Conservation (phyloP, 805 yeast species). For the Wickerhamomyces xylosicus region DNA sequence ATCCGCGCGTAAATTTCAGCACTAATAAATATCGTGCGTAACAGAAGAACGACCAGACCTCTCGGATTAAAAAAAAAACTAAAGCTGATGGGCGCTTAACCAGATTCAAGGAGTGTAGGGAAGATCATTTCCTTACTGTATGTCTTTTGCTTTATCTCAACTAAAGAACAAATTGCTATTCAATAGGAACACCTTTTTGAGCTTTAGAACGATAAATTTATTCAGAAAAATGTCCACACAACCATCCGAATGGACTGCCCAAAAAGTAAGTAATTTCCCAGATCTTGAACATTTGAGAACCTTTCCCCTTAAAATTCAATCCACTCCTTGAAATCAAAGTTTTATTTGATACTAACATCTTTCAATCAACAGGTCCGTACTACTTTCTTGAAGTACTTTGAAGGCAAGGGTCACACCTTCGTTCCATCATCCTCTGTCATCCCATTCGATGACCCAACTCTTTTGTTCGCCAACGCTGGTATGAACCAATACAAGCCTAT, state of each 20-base stretch:
- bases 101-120: too few relatives aligned
- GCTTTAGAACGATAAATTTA: slow-evolving; percentile 4
- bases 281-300: background rate
- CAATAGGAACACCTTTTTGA: background rate
- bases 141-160: background rate
- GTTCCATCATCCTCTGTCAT: slow-evolving; percentile 92
- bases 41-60: background rate
- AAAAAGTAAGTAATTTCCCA: slow-evolving; percentile 15
- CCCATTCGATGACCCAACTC: slow-evolving; percentile 97
- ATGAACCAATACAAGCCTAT: slow-evolving; percentile 99
- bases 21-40: slow-evolving; percentile 3
- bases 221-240: slow-evolving; percentile 17
- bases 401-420: slow-evolving; percentile 57
- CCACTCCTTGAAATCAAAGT: background rate
- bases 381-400: slow-evolving; percentile 79
- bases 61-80: background rate
- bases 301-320: background rate
- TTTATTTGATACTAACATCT: background rate
- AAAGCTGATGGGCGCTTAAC: too few relatives aligned
- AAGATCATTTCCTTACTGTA: slow-evolving; percentile 2
- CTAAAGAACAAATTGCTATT: background rate
- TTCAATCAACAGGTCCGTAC: slow-evolving; percentile 50
- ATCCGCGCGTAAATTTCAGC: slow-evolving; percentile 7
- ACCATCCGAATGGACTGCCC: slow-evolving; percentile 17
- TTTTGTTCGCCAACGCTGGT: slow-evolving; percentile 96